Conservation (phyloP, 495 filamentous ascomycete species). For the Patellaria atrata region DNA sequence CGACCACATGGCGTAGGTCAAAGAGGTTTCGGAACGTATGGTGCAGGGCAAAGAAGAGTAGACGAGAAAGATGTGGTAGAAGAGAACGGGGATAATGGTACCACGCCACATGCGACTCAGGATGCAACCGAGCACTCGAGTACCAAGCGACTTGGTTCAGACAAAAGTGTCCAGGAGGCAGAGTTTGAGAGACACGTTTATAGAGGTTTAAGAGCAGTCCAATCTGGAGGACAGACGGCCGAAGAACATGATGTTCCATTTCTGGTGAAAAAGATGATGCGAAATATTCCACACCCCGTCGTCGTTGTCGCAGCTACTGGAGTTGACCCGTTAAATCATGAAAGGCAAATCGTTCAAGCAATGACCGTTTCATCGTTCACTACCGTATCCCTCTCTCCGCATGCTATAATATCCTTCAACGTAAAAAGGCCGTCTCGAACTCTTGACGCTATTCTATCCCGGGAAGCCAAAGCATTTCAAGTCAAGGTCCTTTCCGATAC, state of each 20-base stretch:
- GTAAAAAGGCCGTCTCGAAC: slow-evolving; percentile 60
- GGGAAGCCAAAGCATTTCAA: slow-evolving; percentile 7
- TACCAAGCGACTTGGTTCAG: too few relatives aligned
- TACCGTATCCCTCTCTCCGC: slow-evolving; percentile 51
- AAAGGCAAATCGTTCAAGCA: slow-evolving; percentile 30
- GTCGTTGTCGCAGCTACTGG: slow-evolving; percentile 49
- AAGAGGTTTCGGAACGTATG: too few relatives aligned
- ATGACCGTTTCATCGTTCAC: slow-evolving; percentile 80
- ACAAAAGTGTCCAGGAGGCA: too few relatives aligned
- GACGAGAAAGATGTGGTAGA: too few relatives aligned
- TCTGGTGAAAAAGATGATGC: slow-evolving; percentile 49
- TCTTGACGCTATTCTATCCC: slow-evolving; percentile 38
- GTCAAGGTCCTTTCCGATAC: slow-evolving; percentile 19
- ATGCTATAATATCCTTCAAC: slow-evolving; percentile 67
- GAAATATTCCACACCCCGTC: slow-evolving; percentile 55
- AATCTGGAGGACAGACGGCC: slow-evolving; percentile 7
- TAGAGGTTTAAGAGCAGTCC: slow-evolving; percentile 24
- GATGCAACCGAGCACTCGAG: too few relatives aligned
- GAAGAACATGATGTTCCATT: slow-evolving; percentile 2
- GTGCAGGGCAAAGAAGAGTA: too few relatives aligned
- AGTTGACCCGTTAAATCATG: neutral
- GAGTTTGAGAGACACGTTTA: neutral
- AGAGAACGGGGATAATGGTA: too few relatives aligned
- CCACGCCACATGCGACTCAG: too few relatives aligned
- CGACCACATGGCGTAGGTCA: too few relatives aligned